Base-by-base conservation (phyloP, 2,329 filamentous ascomycete species). In the Aspergillus quadrilineatus region DNA sequence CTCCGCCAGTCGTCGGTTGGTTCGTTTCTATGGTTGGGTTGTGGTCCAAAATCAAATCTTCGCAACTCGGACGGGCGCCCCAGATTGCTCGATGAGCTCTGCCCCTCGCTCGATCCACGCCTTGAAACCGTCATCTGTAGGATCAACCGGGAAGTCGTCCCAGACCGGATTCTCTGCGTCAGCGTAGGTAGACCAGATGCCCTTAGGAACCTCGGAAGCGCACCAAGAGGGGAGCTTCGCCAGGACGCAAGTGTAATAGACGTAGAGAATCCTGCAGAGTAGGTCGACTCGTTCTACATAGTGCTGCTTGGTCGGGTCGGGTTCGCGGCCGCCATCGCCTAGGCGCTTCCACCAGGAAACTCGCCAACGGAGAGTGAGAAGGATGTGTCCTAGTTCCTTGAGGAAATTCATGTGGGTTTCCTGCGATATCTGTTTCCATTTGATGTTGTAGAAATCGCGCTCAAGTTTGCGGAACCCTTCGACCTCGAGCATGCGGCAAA, bases 401-500 rank as follows among this genome's bases (percentile, higher is more conserved):
- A 76, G 59, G 67, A 77, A 76, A 42, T 72, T 71, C 15, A 75
- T 55, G 56, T 76, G 74, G 2, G 70, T 69, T n/a, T 76, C 75
- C 56, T 75, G 69, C 9, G 73, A 73, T 56, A 74, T 73, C 41
- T 75, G 69, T 56, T 76, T 75, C 73, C 75, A 76, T 59, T 76
- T 77, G 60, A 75, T 76, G 57, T 77, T 77, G 68, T 76, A 77
- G 55, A 77, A 75, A 53, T 73, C 70, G 9, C 72, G 73, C 57
- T 79, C 76, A 0, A 79, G 70, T 49, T 73, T 72, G 30, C 70
- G 68, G 69, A 75, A 78, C 2, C 74, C 77, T 63, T 78, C 75
- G 4, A 79, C 73, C 60, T 79, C 77, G 6, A 78, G 66, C 67
- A 77, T 77, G 53, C 77, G 75, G 63, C 75, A 76, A 56, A 79